Conservation (phyloP, 176 grass and related monocot genomes). For the Triticum urartu region DNA sequence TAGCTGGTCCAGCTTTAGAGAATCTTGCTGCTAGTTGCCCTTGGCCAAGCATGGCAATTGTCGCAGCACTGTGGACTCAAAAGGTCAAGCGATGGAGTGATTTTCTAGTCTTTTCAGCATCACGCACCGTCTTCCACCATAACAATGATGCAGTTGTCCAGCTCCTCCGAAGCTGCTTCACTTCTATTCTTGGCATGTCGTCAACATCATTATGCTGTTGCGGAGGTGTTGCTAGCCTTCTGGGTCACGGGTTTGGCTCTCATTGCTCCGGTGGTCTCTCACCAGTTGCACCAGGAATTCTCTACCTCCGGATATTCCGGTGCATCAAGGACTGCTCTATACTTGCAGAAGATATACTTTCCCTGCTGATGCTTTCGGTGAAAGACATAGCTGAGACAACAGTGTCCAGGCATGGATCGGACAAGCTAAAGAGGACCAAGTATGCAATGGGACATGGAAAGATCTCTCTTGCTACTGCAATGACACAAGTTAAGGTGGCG, state of each 20-base stretch:
- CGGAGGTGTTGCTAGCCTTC: slow-evolving; percentile 78
- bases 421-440: slow-evolving; percentile 73
- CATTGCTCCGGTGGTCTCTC: slow-evolving; percentile 87
- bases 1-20: slow-evolving; percentile 90
- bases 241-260: slow-evolving; percentile 89
- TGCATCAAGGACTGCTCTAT: slow-evolving; percentile 92
- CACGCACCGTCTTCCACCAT: slow-evolving; percentile 93
- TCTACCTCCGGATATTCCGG: slow-evolving; percentile 80
- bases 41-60: slow-evolving; percentile 98
- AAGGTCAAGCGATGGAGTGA: slow-evolving; percentile 97
- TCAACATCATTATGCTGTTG: slow-evolving; percentile 55
- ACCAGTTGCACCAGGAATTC: slow-evolving; percentile 90
- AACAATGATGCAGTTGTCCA: slow-evolving; percentile 81
- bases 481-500: slow-evolving; percentile 70
- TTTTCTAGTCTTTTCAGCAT: slow-evolving; percentile 90
- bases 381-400: slow-evolving; percentile 75
- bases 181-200: slow-evolving; percentile 59
- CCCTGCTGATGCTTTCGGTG: slow-evolving; percentile 76
- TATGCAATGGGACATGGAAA: slow-evolving; percentile 58
- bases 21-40: slow-evolving; percentile 95
- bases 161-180: slow-evolving; percentile 88
- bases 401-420: slow-evolving; percentile 37
- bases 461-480: slow-evolving; percentile 67
- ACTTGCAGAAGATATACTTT: slow-evolving; percentile 76
- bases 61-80: slow-evolving; percentile 88